Evolutionary conservation across 2,329 filamentous ascomycete species (phyloP).

Genomic region (Emmonsia crescens): DNA sequence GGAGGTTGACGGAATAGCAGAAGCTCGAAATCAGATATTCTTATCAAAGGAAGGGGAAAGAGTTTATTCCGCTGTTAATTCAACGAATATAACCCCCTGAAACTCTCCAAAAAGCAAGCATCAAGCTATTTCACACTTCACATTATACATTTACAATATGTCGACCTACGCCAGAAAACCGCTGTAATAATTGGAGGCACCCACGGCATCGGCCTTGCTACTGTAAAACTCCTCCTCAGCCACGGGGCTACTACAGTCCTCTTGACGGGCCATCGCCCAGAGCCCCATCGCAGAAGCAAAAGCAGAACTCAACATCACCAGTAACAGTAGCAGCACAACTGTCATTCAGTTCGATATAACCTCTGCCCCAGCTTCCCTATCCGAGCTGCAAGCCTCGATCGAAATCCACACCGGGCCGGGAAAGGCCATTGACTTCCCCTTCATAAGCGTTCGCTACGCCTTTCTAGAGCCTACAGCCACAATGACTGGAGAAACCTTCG

Average conservation of each 20-base stretch:
- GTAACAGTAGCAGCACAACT: not conserved
- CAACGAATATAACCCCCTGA: not conserved
- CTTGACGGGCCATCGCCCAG: conserved; percentile 23
- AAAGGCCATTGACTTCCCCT: conserved; percentile 9
- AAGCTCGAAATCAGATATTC: not conserved
- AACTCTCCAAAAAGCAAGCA: not conserved
- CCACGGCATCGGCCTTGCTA: conserved; percentile 33
- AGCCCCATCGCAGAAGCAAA: conserved; percentile 6
- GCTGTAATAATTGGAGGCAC: conserved; percentile 34
- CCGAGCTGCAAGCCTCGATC: conserved; percentile 1
- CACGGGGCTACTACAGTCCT: conserved; percentile 32
- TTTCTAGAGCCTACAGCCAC: not conserved
- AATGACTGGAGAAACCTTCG: conserved; percentile 6
- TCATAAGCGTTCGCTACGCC: conserved; percentile 9
- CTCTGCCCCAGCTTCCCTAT: conserved; percentile 1
- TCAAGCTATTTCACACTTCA: not conserved
- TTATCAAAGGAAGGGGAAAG: not conserved
- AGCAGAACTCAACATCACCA: conserved; percentile 4
- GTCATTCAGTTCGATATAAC: conserved; percentile 11
- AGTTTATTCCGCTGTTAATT: not conserved
- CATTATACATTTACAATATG: not conserved
- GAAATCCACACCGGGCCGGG: conserved; percentile 4
- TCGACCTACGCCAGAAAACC: conserved; percentile 19
- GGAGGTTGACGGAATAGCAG: not conserved
- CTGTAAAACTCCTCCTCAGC: conserved; percentile 26